Evolutionary conservation across 441 rosid species (phyloP).

Genomic region (Jatropha podagrica): DNA sequence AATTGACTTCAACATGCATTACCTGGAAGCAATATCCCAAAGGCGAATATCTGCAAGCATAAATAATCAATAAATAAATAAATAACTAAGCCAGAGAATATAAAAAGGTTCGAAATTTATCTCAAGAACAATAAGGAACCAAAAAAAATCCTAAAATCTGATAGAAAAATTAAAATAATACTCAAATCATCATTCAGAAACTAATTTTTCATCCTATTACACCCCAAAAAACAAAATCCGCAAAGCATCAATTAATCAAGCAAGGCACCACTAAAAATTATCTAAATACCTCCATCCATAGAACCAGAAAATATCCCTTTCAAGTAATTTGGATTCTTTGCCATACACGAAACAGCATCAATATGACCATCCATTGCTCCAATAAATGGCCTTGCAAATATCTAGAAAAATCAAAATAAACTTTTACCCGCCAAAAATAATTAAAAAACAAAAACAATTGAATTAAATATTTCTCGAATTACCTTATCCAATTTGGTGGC

Average conservation of each 20-base stretch:
- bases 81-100: not conserved
- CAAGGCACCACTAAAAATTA: not conserved
- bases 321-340: constrained; percentile 85
- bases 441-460: not conserved
- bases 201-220: not conserved
- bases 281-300: constrained; percentile 81
- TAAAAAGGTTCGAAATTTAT: not conserved
- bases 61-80: not conserved
- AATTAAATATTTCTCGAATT: not conserved
- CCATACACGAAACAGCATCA: constrained; percentile 90
- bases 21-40: constrained; percentile 95
- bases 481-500: constrained; percentile 97
- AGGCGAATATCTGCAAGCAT: constrained; percentile 79
- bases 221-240: not conserved
- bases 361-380: constrained; percentile 97
- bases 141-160: not conserved
- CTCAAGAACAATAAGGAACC: not conserved
- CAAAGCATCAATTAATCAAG: not conserved
- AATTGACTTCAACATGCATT: constrained; percentile 11
- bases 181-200: constrained; percentile 6
- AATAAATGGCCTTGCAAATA: constrained; percentile 87
- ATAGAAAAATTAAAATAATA: not conserved
- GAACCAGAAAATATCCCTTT: constrained; percentile 93
- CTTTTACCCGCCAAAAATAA: not conserved
- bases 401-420: constrained; percentile 35